Base-by-base conservation (phyloP, 2,329 filamentous ascomycete species). In the Lachnellula suecica region DNA sequence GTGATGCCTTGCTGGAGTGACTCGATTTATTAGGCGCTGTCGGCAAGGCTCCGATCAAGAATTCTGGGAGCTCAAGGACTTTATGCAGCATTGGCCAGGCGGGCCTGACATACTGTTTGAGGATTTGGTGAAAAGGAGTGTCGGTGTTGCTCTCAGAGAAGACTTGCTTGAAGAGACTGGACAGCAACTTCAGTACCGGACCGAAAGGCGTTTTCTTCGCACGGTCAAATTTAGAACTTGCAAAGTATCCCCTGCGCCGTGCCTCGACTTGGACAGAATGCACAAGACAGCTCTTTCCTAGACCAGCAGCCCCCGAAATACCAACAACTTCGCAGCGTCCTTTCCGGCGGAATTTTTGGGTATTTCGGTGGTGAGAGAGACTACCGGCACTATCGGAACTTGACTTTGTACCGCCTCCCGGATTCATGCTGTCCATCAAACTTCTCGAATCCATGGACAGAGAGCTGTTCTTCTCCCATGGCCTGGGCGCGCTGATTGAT, bases 101-200 rank as follows among this genome's bases (percentile, higher is more conserved):
- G 2, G 84, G 83, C 23, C 78, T 78, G 41, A 86, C 77, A 55
- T 84, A 84, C 47, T 84, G 76, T 67, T 82, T 84, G 29, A 87
- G 65, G 1, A 76, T 70, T 59, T 81, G 78, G 56, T 87, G 84
- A 51, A 87, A 85, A 2, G 76, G 72, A 0, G 83, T 86, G 38
- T 85, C 81, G 0, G 83, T 85, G 60, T 86, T 82, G 35, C 78
- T 77, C 65, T 87, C 84, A 1, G 83, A 83, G 74, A 83, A 87
- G 2, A 86, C 80, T 64, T 87, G 84, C 61, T 82, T 82, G 68
- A 87, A 86, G 15, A 87, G 70, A 19, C 82, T 85, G 10, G 83
- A 85, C 10, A 87, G 68, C n/a, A 87, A 69, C 66, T 82, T 85
- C 23, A 87, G 74, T 35, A 87, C 68, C 4, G 84, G 83, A 1